Percentiles rank a stretch among this genome's conserved stretches.
Evolutionary conservation across 148 eudicot genomes (phyloP).

Genomic region (Rhododendron molle): DNA sequence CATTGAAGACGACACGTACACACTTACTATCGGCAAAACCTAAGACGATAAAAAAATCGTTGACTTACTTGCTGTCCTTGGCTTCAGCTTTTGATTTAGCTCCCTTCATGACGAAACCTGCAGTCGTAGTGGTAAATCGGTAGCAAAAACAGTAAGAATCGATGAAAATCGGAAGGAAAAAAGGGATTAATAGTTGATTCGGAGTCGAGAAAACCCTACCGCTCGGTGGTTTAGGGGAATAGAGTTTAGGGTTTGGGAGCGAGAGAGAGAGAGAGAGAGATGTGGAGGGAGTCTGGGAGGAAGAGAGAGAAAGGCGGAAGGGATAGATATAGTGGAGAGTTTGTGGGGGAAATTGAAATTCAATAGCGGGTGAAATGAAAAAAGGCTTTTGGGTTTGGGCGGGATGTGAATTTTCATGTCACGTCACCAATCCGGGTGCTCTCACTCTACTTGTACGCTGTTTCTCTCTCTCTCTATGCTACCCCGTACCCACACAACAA

Average conservation of each 20-base stretch:
- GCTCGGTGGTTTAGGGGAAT: not conserved
- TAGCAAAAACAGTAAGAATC: not conserved
- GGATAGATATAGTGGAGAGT: not conserved
- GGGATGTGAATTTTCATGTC: constrained; percentile 25
- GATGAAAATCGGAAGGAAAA: not conserved
- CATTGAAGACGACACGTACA: not conserved
- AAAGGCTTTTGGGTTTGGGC: constrained; percentile 14
- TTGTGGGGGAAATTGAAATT: constrained; percentile 26
- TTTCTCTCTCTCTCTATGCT: too few species aligned
- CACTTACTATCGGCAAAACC: not conserved
- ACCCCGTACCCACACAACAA: too few species aligned
- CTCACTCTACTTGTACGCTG: not conserved
- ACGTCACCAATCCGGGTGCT: constrained; percentile 28
- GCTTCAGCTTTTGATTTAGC: constrained; percentile 15
- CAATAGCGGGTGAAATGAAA: constrained; percentile 18
- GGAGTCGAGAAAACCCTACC: not conserved
- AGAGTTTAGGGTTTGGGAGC: constrained; percentile 22
- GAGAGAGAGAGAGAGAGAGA: not conserved
- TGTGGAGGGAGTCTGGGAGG: not conserved
- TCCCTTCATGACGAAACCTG: constrained; percentile 22
- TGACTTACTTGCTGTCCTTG: constrained; percentile 17
- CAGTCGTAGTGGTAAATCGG: not conserved
- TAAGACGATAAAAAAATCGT: not conserved
- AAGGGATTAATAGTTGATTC: not conserved
- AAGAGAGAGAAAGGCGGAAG: constrained; percentile 2